phyloP scores from a whole-genome alignment of 2,329 filamentous ascomycete species.

The Paecilomyces dactylethromorphus region DNA sequence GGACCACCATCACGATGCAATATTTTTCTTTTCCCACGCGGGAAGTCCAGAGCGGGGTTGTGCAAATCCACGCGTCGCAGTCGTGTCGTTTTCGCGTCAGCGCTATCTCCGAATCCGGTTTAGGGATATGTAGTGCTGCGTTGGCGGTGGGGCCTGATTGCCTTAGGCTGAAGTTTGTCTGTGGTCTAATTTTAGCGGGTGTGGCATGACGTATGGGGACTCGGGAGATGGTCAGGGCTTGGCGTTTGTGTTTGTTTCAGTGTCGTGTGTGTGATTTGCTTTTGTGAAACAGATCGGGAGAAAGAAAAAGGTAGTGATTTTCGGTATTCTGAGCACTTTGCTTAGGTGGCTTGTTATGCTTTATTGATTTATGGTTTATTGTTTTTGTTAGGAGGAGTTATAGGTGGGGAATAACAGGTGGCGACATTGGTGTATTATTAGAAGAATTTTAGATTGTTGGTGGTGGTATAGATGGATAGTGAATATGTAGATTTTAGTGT shows the following conservation, averaged over 20 bases:
- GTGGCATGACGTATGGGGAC: not conserved
- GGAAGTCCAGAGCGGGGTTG: not conserved
- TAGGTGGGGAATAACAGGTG: too few species aligned
- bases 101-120: not conserved
- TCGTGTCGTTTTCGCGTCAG: not conserved
- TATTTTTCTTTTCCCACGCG: not conserved
- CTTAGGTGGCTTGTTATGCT: too few species aligned
- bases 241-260: not conserved
- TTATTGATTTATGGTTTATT: too few species aligned
- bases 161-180: not conserved
- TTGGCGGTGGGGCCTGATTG: not conserved
- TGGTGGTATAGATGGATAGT: too few species aligned
- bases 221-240: not conserved
- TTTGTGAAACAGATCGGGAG: too few species aligned
- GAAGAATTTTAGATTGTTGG: too few species aligned
- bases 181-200: not conserved
- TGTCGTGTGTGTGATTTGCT: not conserved
- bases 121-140: not conserved
- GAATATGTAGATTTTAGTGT: too few species aligned
- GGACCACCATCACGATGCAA: not conserved
- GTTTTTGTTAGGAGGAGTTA: too few species aligned
- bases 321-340: too few species aligned
- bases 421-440: too few species aligned
- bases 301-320: too few species aligned
- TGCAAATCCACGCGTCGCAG: not conserved